These are phyloP conservation scores for Drosera spatulata DNA, from an alignment of 179 eudicot genomes.

Conservation along the genomic window DNA sequence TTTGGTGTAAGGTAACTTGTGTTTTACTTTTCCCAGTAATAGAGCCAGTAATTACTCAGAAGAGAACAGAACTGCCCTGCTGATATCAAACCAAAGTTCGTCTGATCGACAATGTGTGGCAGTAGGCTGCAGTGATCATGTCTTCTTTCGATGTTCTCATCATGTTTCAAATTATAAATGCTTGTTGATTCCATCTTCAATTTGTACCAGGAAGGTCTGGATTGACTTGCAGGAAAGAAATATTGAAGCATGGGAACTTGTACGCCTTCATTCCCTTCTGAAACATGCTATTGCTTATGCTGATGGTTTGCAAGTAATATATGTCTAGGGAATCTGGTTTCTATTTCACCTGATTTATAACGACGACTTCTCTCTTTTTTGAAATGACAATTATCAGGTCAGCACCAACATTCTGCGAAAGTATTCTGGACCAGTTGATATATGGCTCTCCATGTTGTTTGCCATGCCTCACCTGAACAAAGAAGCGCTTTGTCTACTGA, in stretches of 20 bases:
- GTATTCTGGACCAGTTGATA: constrained; percentile 76
- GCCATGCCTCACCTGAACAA: constrained; percentile 11
- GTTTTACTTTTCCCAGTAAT: background rate
- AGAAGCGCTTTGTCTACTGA: constrained; percentile 38
- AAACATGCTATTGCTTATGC: background rate
- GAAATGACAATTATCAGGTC: constrained; percentile 27
- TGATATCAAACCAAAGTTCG: background rate
- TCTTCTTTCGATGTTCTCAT: too few species aligned
- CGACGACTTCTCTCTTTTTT: too few species aligned
- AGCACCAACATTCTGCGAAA: constrained; percentile 70
- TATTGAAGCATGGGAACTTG: constrained; percentile 88
- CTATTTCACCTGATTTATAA: too few species aligned
- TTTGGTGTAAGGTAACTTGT: constrained; percentile 52
- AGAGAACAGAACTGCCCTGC: background rate
- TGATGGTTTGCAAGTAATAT: background rate
- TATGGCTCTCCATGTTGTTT: constrained; percentile 55
- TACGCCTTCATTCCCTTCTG: constrained; percentile 16
- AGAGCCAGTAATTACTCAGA: background rate
- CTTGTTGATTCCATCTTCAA: too few species aligned
- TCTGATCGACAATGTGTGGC: too few species aligned
- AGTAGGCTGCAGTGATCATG: too few species aligned
- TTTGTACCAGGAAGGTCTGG: constrained; percentile 41
- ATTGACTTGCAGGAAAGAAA: constrained; percentile 22
- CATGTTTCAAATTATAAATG: too few species aligned
- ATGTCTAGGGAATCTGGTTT: too few species aligned